These are phyloP conservation scores for Talaromyces sp. DNA, from an alignment of 2,329 filamentous ascomycete genomes.

Conservation along the genomic window DNA sequence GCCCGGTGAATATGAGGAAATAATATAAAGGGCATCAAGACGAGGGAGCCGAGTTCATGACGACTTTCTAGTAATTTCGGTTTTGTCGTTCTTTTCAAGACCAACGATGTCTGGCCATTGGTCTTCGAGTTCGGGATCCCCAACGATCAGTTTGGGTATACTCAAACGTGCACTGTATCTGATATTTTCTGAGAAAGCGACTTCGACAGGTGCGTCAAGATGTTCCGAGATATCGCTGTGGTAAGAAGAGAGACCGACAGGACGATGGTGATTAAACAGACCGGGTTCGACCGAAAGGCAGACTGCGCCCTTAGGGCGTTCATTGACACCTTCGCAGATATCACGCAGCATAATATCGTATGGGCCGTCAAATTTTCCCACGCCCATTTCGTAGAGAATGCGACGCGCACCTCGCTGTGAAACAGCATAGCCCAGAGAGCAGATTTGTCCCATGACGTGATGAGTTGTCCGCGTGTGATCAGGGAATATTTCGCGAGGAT, in stretches of 20 bases:
- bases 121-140: slow-evolving; percentile 7
- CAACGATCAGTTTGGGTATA: slow-evolving; percentile 7
- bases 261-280: slow-evolving; percentile 17
- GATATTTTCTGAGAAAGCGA: slow-evolving; percentile 14
- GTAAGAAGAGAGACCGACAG: slow-evolving; percentile 11
- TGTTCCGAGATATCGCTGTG: slow-evolving; percentile 15
- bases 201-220: slow-evolving; percentile 8
- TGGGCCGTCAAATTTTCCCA: slow-evolving; percentile 23
- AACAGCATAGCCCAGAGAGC: slow-evolving; percentile 37
- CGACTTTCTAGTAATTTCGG: background rate
- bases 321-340: slow-evolving; percentile 41
- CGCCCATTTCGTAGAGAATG: slow-evolving; percentile 28
- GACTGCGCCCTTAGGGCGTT: slow-evolving; percentile 18
- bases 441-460: slow-evolving; percentile 27
- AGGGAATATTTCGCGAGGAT: slow-evolving; percentile 17
- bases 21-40: background rate
- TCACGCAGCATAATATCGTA: slow-evolving; percentile 45
- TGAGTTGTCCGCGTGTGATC: slow-evolving; percentile 36
- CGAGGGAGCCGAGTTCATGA: background rate
- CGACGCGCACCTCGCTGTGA: slow-evolving; percentile 33
- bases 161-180: slow-evolving; percentile 12
- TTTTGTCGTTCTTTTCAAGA: background rate
- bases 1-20: background rate
- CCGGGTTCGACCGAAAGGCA: slow-evolving; percentile 18
- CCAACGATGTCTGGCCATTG: slow-evolving; percentile 11